These are phyloP conservation scores for Phalaenopsis equestris DNA, from an alignment of 106 monocot genomes.

Conservation along the genomic window DNA sequence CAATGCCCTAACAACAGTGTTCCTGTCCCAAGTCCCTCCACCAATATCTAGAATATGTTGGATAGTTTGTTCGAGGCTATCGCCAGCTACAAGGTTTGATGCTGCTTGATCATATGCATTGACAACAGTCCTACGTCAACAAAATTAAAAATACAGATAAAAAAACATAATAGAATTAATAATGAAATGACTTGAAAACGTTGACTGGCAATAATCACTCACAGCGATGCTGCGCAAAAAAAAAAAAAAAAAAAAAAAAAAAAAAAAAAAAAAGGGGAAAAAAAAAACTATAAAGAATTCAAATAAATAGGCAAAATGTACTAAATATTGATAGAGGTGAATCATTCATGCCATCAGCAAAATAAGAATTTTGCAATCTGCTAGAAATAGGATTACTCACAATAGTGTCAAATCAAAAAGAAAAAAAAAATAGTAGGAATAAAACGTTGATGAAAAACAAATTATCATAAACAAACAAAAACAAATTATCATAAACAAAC, in stretches of 20 bases:
- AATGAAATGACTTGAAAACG: not conserved
- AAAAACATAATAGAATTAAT: not conserved
- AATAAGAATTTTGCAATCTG: not conserved
- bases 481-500: not conserved
- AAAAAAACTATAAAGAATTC: too few species aligned
- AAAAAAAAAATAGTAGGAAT: not conserved
- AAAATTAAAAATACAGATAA: not conserved
- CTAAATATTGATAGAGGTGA: not conserved
- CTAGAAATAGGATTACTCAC: not conserved
- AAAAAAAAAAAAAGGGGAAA: not conserved
- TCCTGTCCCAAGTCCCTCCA: slow-evolving; percentile 82
- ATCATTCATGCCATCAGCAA: not conserved
- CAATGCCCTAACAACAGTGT: slow-evolving; percentile 69
- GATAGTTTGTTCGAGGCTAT: slow-evolving; percentile 51
- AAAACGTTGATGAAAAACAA: not conserved
- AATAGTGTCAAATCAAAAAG: not conserved
- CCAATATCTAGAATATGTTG: slow-evolving; percentile 84
- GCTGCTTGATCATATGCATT: slow-evolving; percentile 76
- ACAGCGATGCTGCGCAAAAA: not conserved
- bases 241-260: not conserved
- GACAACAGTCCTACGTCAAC: slow-evolving; percentile 22
- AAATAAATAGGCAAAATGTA: not conserved
- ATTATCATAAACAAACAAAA: not conserved
- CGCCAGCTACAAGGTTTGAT: slow-evolving; percentile 78
- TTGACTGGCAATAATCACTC: not conserved